phyloP scores from a whole-genome alignment of 768 basidiomycete genomes.

The Pisolithus albus region DNA sequence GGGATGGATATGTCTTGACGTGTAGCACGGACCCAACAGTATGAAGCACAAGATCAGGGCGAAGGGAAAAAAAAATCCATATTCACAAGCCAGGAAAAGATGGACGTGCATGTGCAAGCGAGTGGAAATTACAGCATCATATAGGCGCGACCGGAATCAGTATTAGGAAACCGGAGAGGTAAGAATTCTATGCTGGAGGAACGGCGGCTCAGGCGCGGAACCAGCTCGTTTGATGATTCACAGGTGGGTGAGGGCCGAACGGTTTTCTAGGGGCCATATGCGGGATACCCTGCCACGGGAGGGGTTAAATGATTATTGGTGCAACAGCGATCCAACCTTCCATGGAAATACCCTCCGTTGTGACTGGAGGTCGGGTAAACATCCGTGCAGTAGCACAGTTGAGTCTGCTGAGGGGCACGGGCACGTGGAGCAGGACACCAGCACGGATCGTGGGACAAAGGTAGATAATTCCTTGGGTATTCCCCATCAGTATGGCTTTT shows the following conservation, averaged over 20 bases:
- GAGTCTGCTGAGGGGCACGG: slow-evolving; percentile 46
- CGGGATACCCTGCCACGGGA: slow-evolving; percentile 33
- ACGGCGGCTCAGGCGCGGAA: slow-evolving; percentile 36
- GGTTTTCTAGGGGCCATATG: slow-evolving; percentile 36
- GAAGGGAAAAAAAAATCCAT: slow-evolving; percentile 24
- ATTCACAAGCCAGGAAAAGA: slow-evolving; percentile 32
- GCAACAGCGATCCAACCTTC: slow-evolving; percentile 47
- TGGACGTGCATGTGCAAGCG: slow-evolving; percentile 31
- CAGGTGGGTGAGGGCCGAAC: slow-evolving; percentile 36
- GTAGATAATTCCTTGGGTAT: slow-evolving; percentile 7
- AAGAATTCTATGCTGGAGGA: slow-evolving; percentile 21
- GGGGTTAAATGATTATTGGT: slow-evolving; percentile 40
- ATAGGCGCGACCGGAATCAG: slow-evolving; percentile 26
- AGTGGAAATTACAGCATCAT: slow-evolving; percentile 34
- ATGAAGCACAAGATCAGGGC: slow-evolving; percentile 16
- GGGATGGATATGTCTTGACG: slow-evolving; percentile 61
- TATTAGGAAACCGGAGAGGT: slow-evolving; percentile 21
- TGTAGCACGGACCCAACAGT: slow-evolving; percentile 18
- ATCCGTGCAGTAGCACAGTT: slow-evolving; percentile 50
- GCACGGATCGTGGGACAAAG: slow-evolving; percentile 15
- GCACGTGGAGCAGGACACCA: slow-evolving; percentile 21
- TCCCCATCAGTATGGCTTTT: slow-evolving; percentile 16
- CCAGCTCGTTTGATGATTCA: slow-evolving; percentile 46
- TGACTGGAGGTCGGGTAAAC: slow-evolving; percentile 42
- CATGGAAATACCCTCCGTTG: slow-evolving; percentile 54